Evolutionary conservation across 2,329 filamentous ascomycete genomes (phyloP), one percentile per base, ranked within the genome.

Genomic region (Curvularia spicifera): DNA sequence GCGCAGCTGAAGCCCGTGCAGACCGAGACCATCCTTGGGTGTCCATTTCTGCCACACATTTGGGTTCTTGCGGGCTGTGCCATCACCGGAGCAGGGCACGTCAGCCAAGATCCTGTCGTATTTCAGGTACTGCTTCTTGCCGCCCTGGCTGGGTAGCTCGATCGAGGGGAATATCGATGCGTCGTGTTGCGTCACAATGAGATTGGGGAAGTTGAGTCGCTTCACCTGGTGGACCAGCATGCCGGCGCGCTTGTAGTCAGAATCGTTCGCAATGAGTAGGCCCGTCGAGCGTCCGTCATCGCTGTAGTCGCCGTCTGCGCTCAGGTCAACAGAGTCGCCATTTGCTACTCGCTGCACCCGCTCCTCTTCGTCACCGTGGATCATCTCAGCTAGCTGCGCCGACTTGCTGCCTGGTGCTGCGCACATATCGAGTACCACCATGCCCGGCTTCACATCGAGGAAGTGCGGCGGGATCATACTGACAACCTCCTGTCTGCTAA

Each of bases 221-320:
- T 99, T 99, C 71, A 98, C 90, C 79, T 99, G 95, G 78, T 99
- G 95, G 47, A 97, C 91, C 75, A 99, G 81, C 91, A 99, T 95
- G 79, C 98, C 95, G 55, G 92, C 92, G 65, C 95, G 90, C 82
- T 94, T 96, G 82, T 97, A 97, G 77, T 99, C 95, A 69, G 91
- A 88, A 73, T 99, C 95, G 78, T 99, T 99, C 62, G 95, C 95
- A 67, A 99, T 90, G 56, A 99, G 84, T 43, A 99, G 83, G 35
- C 95, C 95, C 5, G 94, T 98, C 1, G 93, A 89, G 70, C 95
- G 85, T 62, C 95, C 95, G 71, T 92, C 87, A 70, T 98, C 94
- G 65, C 76, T 70, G 83, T 78, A 88, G 80, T 88, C 78, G 44
- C 77, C 77, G 7, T 70, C 72, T 24, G 69, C 71, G 29, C 68